Evolutionary conservation across 805 yeast species (phyloP).

Genomic region (Cyberlindnera xylosilytica): DNA sequence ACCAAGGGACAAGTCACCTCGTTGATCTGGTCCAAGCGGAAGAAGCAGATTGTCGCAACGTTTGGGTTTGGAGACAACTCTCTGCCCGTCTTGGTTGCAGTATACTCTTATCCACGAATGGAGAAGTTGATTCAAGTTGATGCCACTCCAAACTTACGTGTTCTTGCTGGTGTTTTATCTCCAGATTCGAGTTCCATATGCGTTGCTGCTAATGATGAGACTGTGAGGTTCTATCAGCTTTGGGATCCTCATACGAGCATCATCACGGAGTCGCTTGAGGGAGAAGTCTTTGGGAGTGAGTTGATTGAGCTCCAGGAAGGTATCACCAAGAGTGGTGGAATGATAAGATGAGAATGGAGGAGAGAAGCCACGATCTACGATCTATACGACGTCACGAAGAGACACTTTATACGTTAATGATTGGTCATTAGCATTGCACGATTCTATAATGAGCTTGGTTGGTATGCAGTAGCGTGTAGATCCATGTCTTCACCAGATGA

Average conservation of each 20-base stretch:
- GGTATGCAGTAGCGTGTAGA: neutral
- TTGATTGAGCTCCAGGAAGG: constrained; percentile 61
- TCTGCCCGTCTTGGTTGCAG: constrained; percentile 49
- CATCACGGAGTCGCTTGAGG: constrained; percentile 37
- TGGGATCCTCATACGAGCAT: constrained; percentile 50
- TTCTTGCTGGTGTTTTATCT: constrained; percentile 62
- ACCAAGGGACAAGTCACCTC: constrained; percentile 79
- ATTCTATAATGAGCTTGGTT: neutral
- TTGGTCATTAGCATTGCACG: neutral
- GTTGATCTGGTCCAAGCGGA: constrained; percentile 65
- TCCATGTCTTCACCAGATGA: constrained; percentile 74
- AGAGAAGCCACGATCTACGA: too few species aligned
- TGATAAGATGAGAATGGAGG: constrained; percentile 26
- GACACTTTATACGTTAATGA: too few species aligned
- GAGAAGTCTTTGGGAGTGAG: constrained; percentile 52
- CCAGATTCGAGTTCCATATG: constrained; percentile 64
- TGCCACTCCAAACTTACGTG: constrained; percentile 51
- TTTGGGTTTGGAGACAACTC: constrained; percentile 71
- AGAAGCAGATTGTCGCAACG: constrained; percentile 68
- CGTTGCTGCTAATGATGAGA: constrained; percentile 75
- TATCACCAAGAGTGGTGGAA: constrained; percentile 31
- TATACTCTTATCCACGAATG: constrained; percentile 69
- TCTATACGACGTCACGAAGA: too few species aligned
- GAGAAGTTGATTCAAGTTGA: constrained; percentile 44
- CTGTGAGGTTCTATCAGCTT: constrained; percentile 68